Evolutionary conservation across 2,329 filamentous ascomycete species (phyloP).

Genomic region (Colletotrichum gigasporum): DNA sequence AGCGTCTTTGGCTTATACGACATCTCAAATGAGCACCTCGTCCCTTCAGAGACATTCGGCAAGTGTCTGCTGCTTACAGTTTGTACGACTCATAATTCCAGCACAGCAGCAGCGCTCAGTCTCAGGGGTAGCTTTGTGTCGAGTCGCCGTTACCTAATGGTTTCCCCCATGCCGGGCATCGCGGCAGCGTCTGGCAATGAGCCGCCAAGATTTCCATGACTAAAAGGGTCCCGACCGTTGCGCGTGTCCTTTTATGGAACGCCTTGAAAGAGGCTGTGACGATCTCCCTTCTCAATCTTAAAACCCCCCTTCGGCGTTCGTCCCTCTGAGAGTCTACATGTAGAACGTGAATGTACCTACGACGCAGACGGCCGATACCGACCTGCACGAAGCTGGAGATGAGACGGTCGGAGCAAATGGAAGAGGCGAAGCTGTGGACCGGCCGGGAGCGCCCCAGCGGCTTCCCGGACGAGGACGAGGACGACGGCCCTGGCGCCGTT

Average conservation of each 20-base stretch:
- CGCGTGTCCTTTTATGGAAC: background rate
- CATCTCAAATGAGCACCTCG: no score
- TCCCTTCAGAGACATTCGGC: no score
- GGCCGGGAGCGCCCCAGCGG: background rate
- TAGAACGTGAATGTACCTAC: slow-evolving; percentile 27
- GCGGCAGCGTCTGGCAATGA: slow-evolving; percentile 13
- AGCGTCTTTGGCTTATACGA: no score
- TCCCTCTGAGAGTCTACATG: background rate
- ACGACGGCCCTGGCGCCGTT: background rate
- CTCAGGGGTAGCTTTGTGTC: slow-evolving; percentile 20
- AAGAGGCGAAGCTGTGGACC: slow-evolving; percentile 24
- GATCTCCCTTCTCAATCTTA: background rate
- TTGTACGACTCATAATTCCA: no score
- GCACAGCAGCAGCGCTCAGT: background rate
- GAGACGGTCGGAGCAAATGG: slow-evolving; percentile 20
- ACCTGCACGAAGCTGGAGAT: slow-evolving; percentile 8
- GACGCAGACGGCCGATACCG: slow-evolving; percentile 17
- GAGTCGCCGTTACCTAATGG: slow-evolving; percentile 26
- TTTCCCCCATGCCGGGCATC: slow-evolving; percentile 23
- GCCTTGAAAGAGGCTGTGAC: background rate
- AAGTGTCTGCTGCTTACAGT: background rate
- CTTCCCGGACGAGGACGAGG: slow-evolving; percentile 5
- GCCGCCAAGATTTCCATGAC: slow-evolving; percentile 27
- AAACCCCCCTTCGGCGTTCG: background rate
- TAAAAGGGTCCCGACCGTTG: slow-evolving; percentile 6